Base-by-base conservation (phyloP, 805 yeast species). In the Barnettozyma populi region DNA sequence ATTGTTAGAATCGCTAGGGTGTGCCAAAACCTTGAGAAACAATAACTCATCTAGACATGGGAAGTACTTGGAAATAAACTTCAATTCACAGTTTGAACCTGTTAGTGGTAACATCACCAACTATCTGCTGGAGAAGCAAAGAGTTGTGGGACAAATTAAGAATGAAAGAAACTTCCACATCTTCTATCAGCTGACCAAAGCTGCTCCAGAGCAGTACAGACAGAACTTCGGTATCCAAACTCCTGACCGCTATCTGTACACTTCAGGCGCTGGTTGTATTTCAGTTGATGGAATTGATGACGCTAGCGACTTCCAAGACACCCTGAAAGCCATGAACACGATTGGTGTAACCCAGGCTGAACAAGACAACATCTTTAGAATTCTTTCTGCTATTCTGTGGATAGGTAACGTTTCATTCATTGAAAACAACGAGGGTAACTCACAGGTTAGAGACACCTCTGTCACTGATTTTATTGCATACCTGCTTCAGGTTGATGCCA, bases 381-480 rank as follows among this genome's bases (percentile, higher is more conserved):
- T 90, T 62, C 72, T 94, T 53, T 84, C 98, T 7, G 80, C 90
- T 11, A 78, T 94, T 48, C 71, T 94, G 52, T 94, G 99, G 99
- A 80, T 92, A 46, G 99, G 99, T 57, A 94, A 94, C 64, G 73
- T 94, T 43, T 75, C 90, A 7, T 94, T 94, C 61, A 72, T 72
- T 3, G 97, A 92, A 67, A 85, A 89, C 61, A 94, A 82, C 31
- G 88, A 82, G 53, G 97, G 97, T 13, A 86, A 87, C 59, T 85
- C 97, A 0, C 74, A 77, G 37, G 76, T 94, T 21, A 75, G 87
- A 41, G 99, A 94, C 62, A 75, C 82, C 3, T 84, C 92, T 11
- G 97, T 94, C n/a, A 86, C 97, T 3, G 86, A 87, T 58, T 94
- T 92, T 66, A 95, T 90, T 41, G 98, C 97, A 1, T 94, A 94